phyloP scores from a whole-genome alignment of 108 stramenopile genomes.

The Mayamaea pseudoterrestris region DNA sequence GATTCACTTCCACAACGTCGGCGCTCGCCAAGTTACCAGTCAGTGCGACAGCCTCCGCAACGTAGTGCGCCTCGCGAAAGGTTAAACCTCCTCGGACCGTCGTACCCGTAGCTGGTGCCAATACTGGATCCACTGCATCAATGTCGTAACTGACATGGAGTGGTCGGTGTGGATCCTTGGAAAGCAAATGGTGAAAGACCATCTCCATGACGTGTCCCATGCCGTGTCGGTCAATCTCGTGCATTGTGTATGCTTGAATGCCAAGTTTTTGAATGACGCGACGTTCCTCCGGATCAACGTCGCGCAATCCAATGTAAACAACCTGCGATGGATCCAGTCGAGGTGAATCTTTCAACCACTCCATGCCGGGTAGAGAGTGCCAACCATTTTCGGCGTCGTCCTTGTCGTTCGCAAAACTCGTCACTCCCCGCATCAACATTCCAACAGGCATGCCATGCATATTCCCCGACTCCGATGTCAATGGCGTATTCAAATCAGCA shows the following conservation, averaged over 20 bases:
- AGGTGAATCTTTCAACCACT: constrained; percentile 63
- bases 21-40: constrained; percentile 88
- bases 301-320: constrained; percentile 95
- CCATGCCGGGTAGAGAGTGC: constrained; percentile 75
- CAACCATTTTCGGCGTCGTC: constrained; percentile 35
- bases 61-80: constrained; percentile 96
- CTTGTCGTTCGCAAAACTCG: neutral
- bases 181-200: constrained; percentile 79
- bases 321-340: constrained; percentile 63
- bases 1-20: constrained; percentile 97
- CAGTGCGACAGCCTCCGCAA: constrained; percentile 82
- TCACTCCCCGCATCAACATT: constrained; percentile 74
- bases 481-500: constrained; percentile 96
- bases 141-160: constrained; percentile 92
- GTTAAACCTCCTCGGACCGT: constrained; percentile 94
- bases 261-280: constrained; percentile 55
- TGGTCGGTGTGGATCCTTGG: constrained; percentile 55
- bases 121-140: constrained; percentile 92
- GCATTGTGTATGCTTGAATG: constrained; percentile 88
- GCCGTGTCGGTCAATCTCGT: constrained; percentile 93
- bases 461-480: constrained; percentile 85
- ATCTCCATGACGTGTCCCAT: constrained; percentile 94
- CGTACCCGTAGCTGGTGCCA: constrained; percentile 98
- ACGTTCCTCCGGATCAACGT: constrained; percentile 89
- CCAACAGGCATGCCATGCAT: constrained; percentile 99